Base-by-base conservation (phyloP, 805 yeast genomes). In the Sugiyamaella qingdaonensis region DNA sequence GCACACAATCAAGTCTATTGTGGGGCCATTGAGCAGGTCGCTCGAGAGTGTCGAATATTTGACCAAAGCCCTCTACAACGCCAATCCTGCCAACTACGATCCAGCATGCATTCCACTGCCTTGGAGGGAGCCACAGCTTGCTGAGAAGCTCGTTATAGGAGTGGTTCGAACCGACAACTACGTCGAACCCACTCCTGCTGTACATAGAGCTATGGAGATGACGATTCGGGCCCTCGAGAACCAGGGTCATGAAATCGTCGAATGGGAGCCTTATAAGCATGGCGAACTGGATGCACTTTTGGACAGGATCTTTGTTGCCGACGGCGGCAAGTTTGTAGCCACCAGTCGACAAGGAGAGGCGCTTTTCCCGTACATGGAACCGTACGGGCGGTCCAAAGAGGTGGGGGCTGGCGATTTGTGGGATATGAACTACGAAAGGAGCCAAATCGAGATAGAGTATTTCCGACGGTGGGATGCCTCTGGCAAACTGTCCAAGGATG, bases 211-310 rank as follows among this genome's bases (percentile, higher is more conserved):
- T 10, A 70, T 87, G 63, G 71, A 80, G 56, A 69, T 72, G 47
- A 78, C 80, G 4, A 84, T 71, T 14, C 77, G 70, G 8, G 82
- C 80, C 59, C 75, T 87, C 61, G 66, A 71, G 52, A 76, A 70
- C 1, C 84, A 87, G 1, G 80, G 86, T 27, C 82, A 79, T 60
- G 78, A 77, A 53, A 72, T 79, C 10, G 69, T 81, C 44, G 77
- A 76, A 48, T 73, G 81, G 76, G 70, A 73, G 33, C 75, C 80
- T 2, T 45, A 45, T 32, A 16, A 72, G n/a, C 76, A 77, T 27
- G 61, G 64, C 19, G 61, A 59, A 16, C 24, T 45, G 13, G 48
- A 45, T 18, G 24, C 27, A 13, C 19, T 32, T 27, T 36, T 45
- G 14, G 48, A 45, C 37, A 31, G 48, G 13, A 71, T 78, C 53